Conservation (phyloP, 352 stramenopile genomes). For the Phytopythium cucurbitacearum region DNA sequence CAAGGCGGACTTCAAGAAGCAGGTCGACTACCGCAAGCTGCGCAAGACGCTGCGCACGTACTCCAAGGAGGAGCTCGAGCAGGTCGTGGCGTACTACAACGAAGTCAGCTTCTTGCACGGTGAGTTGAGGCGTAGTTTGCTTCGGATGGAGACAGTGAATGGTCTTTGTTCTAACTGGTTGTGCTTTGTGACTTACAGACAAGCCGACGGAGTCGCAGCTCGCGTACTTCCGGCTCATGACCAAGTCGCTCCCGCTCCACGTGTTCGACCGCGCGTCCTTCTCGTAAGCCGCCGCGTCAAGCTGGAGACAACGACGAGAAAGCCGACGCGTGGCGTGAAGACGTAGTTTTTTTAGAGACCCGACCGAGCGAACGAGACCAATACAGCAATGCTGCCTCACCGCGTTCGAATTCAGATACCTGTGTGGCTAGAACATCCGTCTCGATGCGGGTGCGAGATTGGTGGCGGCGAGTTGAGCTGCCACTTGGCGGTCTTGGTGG, state of each 20-base stretch:
- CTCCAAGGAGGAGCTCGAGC: slow-evolving; percentile 67
- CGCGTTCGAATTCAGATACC: no score
- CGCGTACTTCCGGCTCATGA: slow-evolving; percentile 85
- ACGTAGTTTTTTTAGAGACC: no score
- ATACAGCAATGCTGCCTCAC: no score
- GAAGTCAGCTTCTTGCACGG: slow-evolving; percentile 71
- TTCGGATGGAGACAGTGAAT: slow-evolving; percentile 1
- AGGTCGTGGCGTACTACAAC: slow-evolving; percentile 82
- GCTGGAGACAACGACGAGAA: no score
- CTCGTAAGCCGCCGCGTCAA: slow-evolving; percentile 35
- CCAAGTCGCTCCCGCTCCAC: slow-evolving; percentile 72
- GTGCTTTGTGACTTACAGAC: slow-evolving; percentile 27
- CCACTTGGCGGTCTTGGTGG: no score
- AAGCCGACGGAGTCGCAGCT: slow-evolving; percentile 65
- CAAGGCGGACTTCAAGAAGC: slow-evolving; percentile 72
- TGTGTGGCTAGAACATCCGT: no score
- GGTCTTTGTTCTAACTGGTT: slow-evolving; percentile 3
- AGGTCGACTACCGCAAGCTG: slow-evolving; percentile 76
- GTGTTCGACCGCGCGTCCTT: slow-evolving; percentile 84
- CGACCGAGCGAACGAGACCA: no score
- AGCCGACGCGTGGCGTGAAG: no score
- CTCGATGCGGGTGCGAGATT: no score
- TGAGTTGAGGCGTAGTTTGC: slow-evolving; percentile 13
- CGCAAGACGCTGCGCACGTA: slow-evolving; percentile 78
- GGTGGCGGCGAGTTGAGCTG: no score